phyloP scores from a whole-genome alignment of 2,329 filamentous ascomycete genomes.

The Epichloe baconii region DNA sequence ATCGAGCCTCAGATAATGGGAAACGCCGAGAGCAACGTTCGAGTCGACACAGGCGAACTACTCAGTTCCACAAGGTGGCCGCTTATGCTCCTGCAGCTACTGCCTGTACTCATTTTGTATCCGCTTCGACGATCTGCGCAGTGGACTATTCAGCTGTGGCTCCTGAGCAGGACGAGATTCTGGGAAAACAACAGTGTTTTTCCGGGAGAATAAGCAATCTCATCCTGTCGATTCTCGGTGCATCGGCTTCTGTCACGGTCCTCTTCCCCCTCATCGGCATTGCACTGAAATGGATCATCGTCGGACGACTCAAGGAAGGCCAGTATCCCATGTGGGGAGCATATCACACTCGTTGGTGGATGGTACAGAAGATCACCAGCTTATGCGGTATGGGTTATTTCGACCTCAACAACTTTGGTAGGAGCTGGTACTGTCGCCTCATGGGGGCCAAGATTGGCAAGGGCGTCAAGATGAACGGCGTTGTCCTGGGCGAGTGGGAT shows the following conservation, averaged over 20 bases:
- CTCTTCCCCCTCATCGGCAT: conserved; percentile 34
- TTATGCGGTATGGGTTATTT: conserved; percentile 36
- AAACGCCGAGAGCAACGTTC: conserved; percentile 2
- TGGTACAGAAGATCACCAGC: conserved; percentile 38
- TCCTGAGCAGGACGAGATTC: conserved; percentile 26
- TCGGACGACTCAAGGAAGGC: conserved; percentile 38
- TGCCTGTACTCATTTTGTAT: conserved; percentile 35
- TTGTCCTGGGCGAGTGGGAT: conserved; percentile 40
- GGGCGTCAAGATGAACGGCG: conserved; percentile 31
- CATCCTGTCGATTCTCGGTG: conserved; percentile 28
- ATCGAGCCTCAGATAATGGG: conserved; percentile 17
- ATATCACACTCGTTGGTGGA: conserved; percentile 47
- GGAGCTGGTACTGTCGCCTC: conserved; percentile 33
- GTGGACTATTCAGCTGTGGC: conserved; percentile 38
- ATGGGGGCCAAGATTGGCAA: conserved; percentile 40
- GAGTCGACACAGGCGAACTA: conserved; percentile 24
- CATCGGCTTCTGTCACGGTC: conserved; percentile 25
- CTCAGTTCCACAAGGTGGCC: conserved; percentile 35
- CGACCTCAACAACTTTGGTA: conserved; percentile 22
- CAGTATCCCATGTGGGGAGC: conserved; percentile 46
- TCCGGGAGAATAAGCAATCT: conserved; percentile 33
- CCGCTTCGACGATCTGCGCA: conserved; percentile 36
- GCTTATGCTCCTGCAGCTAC: conserved; percentile 36
- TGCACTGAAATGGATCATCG: conserved; percentile 38
- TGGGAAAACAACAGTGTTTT: conserved; percentile 26